phyloP scores from a whole-genome alignment of 2,329 filamentous ascomycete species.

The Fusarium beomiforme region DNA sequence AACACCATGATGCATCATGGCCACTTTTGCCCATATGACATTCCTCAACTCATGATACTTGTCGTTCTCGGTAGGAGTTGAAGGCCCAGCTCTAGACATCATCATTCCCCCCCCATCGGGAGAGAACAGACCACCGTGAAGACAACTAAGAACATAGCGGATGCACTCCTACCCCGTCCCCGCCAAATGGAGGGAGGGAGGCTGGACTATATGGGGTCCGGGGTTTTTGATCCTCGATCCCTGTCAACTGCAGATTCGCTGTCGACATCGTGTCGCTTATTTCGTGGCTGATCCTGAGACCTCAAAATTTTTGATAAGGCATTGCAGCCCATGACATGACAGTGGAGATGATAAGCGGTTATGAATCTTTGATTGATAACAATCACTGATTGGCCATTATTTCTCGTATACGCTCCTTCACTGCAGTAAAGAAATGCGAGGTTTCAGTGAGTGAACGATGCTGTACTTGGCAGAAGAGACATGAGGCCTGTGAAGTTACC shows the following conservation, averaged over 20 bases:
- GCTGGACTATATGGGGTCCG: conserved; percentile 20
- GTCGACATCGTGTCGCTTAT: neutral
- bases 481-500: too few species aligned
- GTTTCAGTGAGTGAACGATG: neutral
- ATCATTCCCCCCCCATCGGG: neutral
- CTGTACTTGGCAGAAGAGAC: neutral
- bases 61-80: neutral
- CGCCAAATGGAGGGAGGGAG: conserved; percentile 5
- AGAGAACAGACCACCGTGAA: conserved; percentile 18
- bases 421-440: neutral
- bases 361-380: conserved; percentile 14
- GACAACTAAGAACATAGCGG: conserved; percentile 2
- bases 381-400: neutral
- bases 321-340: conserved; percentile 6
- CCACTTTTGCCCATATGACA: neutral
- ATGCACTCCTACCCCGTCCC: conserved; percentile 25
- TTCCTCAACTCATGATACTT: neutral
- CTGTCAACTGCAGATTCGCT: conserved; percentile 13
- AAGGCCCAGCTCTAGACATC: neutral
- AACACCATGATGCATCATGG: conserved; percentile 2
- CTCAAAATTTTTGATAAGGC: neutral
- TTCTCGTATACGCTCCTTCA: too few species aligned
- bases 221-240: conserved; percentile 17
- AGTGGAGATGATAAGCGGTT: conserved; percentile 10
- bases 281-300: conserved; percentile 7